Evolutionary conservation across 371 early-diverging fungal species (phyloP).

Genomic region (Gilbertella persicaria): DNA sequence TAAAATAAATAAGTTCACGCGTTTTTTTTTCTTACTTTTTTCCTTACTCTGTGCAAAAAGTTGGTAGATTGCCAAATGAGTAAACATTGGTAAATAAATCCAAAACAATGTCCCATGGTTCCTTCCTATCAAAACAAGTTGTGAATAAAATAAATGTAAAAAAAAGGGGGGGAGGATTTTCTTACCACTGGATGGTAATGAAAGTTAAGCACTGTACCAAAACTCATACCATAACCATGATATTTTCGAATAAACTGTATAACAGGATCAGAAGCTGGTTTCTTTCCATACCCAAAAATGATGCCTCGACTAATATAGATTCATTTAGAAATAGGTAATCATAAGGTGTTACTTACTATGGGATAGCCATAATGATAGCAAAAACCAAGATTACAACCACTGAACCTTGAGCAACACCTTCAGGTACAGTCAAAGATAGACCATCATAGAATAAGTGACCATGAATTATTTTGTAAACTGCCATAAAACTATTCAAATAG

Average conservation of each 20-base stretch:
- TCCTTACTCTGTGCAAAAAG: conserved; percentile 34
- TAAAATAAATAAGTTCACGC: neutral
- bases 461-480: conserved; percentile 35
- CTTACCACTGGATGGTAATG: conserved; percentile 51
- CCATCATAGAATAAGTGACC: conserved; percentile 43
- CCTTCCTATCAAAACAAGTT: conserved; percentile 30
- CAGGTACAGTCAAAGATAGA: conserved; percentile 39
- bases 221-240: conserved; percentile 49
- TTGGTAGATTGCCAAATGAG: conserved; percentile 49
- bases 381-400: conserved; percentile 39
- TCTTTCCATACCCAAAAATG: conserved; percentile 30
- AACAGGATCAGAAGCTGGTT: conserved; percentile 21
- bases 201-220: conserved; percentile 45
- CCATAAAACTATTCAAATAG: conserved; percentile 38
- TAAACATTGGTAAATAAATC: conserved; percentile 44
- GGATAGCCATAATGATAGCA: conserved; percentile 44
- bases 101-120: conserved; percentile 41
- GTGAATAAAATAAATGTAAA: too few relatives aligned
- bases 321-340: conserved; percentile 1
- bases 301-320: conserved; percentile 37
- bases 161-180: too few relatives aligned
- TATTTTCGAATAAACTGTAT: conserved; percentile 40
- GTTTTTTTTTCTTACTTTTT: neutral
- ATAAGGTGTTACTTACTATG: conserved; percentile 20
- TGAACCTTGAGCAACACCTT: conserved; percentile 44